Evolutionary conservation across 2,329 filamentous ascomycete species (phyloP), one percentile per base, ranked within the genome.

Genomic region (Aspergillus ibericus): DNA sequence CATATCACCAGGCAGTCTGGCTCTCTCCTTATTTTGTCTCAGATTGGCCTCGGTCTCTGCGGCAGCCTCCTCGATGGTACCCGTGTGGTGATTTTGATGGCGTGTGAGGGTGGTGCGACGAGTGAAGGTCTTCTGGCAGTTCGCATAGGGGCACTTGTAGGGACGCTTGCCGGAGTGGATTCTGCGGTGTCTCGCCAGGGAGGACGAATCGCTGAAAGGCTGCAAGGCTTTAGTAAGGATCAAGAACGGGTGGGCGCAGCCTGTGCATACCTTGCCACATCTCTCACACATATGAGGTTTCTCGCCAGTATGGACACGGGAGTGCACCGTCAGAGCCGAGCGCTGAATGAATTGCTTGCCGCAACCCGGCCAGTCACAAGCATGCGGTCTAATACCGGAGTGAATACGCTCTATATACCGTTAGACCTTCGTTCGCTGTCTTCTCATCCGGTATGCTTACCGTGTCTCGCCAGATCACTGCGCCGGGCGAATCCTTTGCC

Each of bases 111-210:
- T 98, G 0, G 95, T 98, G 64, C 93, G 89, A 58, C 95, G 88
- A 9, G 95, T 99, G 71, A 99, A 99, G 0, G 93, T 98, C 83
- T 98, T 98, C 73, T 98, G 93, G 76, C 95, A 99, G 75, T 97
- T 93, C 59, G 92, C 93, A 69, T 95, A 98, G 1, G 93, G 93
- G 78, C 95, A 99, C 76, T 96, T 96, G 81, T 98, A 99, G 1
- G 95, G 95, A 51, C 95, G 85, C 78, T 95, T 96, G 59, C 95
- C 95, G 4, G 92, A 96, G 73, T 99, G 95, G 60, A 97, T 98
- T 64, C 95, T 87, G 59, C 95, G 88, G 78, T 99, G 95, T 56
- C 95, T 86, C 13, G 95, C 95, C 20, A 99, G 82, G 16, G 93
- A 98, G 70, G 92, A 96, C 48, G 92, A 96, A 74, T 99, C 95